Evolutionary conservation across 2,329 filamentous ascomycete genomes (phyloP).

Genomic region (Aspergillus viridinutans): DNA sequence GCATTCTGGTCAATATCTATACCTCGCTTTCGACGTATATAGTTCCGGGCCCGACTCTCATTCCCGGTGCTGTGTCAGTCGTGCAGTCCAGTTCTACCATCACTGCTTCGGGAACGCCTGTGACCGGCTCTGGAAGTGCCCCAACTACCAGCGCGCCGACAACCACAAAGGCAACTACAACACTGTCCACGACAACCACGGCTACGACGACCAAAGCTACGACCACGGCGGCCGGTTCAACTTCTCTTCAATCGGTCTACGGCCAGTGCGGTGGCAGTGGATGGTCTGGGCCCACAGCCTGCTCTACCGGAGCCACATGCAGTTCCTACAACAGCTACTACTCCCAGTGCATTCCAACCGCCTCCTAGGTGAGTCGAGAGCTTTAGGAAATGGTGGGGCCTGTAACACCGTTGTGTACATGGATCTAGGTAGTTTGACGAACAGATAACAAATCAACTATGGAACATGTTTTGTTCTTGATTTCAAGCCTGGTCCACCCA

Average conservation of each 20-base stretch:
- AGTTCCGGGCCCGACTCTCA: constrained; percentile 13
- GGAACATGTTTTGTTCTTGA: too few species aligned
- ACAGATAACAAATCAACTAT: too few species aligned
- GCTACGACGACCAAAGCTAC: background rate
- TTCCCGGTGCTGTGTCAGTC: constrained; percentile 9
- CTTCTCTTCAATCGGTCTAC: background rate
- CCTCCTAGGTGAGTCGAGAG: background rate
- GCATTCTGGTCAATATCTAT: constrained; percentile 57
- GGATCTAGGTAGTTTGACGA: too few species aligned
- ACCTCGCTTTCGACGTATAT: constrained; percentile 11
- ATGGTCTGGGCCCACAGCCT: background rate
- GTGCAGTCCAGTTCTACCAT: constrained; percentile 14
- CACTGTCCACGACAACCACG: background rate
- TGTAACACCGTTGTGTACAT: too few species aligned
- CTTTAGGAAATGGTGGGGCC: too few species aligned
- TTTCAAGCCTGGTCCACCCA: too few species aligned
- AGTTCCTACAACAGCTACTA: background rate
- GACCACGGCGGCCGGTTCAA: background rate
- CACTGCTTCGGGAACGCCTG: constrained; percentile 4
- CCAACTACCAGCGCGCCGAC: background rate
- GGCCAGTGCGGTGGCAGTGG: background rate
- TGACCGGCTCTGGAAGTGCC: background rate
- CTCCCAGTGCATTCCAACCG: background rate
- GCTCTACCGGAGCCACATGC: background rate
- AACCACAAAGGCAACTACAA: background rate